Base-by-base conservation (phyloP, 2,329 filamentous ascomycete genomes). In the Cytospora chrysosperma region DNA sequence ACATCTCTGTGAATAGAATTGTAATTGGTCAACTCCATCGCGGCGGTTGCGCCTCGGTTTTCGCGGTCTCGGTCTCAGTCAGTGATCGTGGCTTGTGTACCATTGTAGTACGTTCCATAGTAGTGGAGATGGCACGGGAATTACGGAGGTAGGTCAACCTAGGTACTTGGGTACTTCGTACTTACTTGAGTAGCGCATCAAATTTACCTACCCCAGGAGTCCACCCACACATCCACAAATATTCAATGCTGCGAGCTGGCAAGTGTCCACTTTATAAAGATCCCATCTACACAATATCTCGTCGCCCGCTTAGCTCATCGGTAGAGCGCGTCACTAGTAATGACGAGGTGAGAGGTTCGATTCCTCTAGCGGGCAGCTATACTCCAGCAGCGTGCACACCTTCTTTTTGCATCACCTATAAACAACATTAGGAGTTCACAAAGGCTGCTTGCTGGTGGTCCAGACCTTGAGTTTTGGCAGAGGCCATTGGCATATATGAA, bases 321-420 rank as follows among this genome's bases (percentile, higher is more conserved):
- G 51, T 53, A 53, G 51, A 53, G 51, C 51, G 51, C 51, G 17
- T 53, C 51, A 53, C 51, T 53, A 53, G 51, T 53, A 53, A 53
- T 53, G 51, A 53, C 17, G 51, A 53, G 51, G 51, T 28, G 26
- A 28, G 12, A n/a, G 30, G 51, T 53, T 53, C 51, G 51, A 53
- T 53, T 53, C 51, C 30, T n/a, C 7, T 28, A 32, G 24, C 24
- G 51, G 51, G 51, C 51, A 53, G 27, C 13, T 34, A 34, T 34
- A 13, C n/a, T 34, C 32, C 32, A 34, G 15, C 32, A 34, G 9
- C 32, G 12, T 3, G 32, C 37, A 40, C n/a, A 5, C 37, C 5
- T 24, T 21, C 8, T 8, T 24, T 47, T 47, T 21, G 3, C 13
- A 13, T 43, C 13, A 7, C 13, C 13, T 43, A 5, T 43, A 7